phyloP scores from a whole-genome alignment of 2,329 filamentous ascomycete genomes.

The Sporothrix sp. region DNA sequence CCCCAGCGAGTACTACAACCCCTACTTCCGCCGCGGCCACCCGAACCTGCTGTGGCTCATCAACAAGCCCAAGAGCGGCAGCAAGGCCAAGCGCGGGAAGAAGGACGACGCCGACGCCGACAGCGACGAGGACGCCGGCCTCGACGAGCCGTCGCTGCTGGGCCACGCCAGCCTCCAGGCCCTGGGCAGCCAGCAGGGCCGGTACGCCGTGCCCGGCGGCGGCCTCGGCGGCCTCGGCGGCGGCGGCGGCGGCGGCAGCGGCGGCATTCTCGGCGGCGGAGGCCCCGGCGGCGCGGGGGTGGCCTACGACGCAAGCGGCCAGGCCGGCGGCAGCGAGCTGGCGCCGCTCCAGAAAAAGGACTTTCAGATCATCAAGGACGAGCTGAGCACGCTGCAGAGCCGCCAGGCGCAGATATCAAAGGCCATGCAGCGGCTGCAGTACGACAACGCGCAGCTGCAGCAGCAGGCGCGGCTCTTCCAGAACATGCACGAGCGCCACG shows the following conservation, averaged over 20 bases:
- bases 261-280: slow-evolving; percentile 1
- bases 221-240: slow-evolving; percentile 10
- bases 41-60: slow-evolving; percentile 93
- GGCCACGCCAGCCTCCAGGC: slow-evolving; percentile 19
- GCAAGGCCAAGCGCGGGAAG: slow-evolving; percentile 45
- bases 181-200: slow-evolving; percentile 12
- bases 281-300: slow-evolving; percentile 9
- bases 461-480: slow-evolving; percentile 85
- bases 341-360: slow-evolving; percentile 58
- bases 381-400: slow-evolving; percentile 71
- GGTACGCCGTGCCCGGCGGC: slow-evolving; percentile 28
- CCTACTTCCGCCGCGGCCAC: slow-evolving; percentile 87
- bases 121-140: slow-evolving; percentile 62
- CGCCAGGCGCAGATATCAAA: slow-evolving; percentile 80
- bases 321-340: slow-evolving; percentile 30
- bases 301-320: background rate
- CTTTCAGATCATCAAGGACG: slow-evolving; percentile 64
- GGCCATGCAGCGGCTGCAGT: slow-evolving; percentile 69
- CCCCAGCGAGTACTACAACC: slow-evolving; percentile 95
- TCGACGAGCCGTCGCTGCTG: slow-evolving; percentile 31
- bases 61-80: slow-evolving; percentile 78
- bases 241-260: slow-evolving; percentile 7
- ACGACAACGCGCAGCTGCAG: slow-evolving; percentile 81
- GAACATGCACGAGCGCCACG: slow-evolving; percentile 86
- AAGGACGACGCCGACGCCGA: slow-evolving; percentile 60